Evolutionary conservation across 345 rosid species (phyloP).

Genomic region (Nasturtium officinale): DNA sequence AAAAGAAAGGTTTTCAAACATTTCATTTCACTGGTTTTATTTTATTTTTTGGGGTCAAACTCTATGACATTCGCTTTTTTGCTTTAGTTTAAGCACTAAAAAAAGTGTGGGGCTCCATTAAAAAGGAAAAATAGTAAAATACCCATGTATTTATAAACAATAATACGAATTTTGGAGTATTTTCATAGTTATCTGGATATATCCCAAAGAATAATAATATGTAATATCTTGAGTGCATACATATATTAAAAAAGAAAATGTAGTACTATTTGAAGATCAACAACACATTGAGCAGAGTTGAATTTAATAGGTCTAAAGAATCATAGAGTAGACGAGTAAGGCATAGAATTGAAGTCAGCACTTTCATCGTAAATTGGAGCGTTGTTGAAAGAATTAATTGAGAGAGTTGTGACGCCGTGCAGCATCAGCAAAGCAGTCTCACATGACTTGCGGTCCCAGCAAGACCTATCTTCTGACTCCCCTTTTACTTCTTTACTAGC

Average conservation of each 20-base stretch:
- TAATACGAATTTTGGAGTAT: neutral
- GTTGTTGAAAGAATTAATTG: conserved; percentile 8
- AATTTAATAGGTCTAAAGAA: conserved; percentile 9
- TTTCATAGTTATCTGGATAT: neutral
- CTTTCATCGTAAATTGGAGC: conserved; percentile 30
- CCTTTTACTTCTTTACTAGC: conserved; percentile 16
- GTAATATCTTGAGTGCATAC: neutral
- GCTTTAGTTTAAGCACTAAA: neutral
- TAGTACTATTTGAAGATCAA: neutral
- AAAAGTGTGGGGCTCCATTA: neutral
- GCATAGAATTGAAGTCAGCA: conserved; percentile 15
- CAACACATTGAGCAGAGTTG: neutral
- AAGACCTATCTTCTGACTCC: conserved; percentile 19
- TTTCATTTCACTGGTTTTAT: too few species aligned
- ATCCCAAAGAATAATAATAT: neutral
- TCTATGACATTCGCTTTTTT: too few species aligned
- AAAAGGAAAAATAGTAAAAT: neutral
- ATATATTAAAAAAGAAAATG: neutral
- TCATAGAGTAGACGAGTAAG: conserved; percentile 23
- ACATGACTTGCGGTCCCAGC: conserved; percentile 42
- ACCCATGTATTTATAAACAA: neutral
- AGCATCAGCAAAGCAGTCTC: conserved; percentile 33
- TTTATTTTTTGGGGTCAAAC: too few species aligned
- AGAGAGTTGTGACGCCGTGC: conserved; percentile 41
- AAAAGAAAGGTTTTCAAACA: neutral